Evolutionary conservation across 202 grass and related monocot species (phyloP).

Genomic region (Hordeum pubiflorum): DNA sequence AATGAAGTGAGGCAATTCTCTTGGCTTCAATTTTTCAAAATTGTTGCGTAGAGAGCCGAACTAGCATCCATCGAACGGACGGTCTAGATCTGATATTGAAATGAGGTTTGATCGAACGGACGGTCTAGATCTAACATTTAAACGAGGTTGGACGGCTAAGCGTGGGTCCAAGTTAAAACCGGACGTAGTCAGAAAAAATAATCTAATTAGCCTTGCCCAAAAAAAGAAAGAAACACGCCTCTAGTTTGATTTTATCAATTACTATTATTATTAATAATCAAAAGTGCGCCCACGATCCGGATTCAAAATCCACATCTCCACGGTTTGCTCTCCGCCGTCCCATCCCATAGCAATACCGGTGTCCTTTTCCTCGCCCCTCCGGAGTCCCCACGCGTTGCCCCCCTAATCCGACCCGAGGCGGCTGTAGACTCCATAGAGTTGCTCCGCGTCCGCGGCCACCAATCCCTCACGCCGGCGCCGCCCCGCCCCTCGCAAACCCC

Average conservation of each 20-base stretch:
- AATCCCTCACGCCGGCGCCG: not conserved
- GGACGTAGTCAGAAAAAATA: not conserved
- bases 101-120: not conserved
- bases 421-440: not conserved
- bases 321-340: not conserved
- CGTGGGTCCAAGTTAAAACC: not conserved
- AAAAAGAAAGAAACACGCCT: not conserved
- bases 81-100: too few species aligned
- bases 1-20: too few species aligned
- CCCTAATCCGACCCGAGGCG: not conserved
- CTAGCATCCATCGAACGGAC: not conserved
- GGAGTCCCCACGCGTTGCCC: not conserved
- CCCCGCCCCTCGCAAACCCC: not conserved
- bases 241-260: not conserved
- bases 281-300: not conserved
- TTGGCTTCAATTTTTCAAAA: too few species aligned
- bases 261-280: not conserved
- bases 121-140: not conserved
- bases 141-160: not conserved
- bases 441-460: not conserved
- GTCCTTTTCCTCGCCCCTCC: not conserved
- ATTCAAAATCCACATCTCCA: conserved; percentile 2
- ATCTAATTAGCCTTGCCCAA: not conserved
- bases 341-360: not conserved
- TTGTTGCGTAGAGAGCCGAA: not conserved